A percentile compares a stretch with the other conserved stretches of the same genome.
phyloP scores from a whole-genome alignment of 345 rosid species.

The Lepidium africanum region DNA sequence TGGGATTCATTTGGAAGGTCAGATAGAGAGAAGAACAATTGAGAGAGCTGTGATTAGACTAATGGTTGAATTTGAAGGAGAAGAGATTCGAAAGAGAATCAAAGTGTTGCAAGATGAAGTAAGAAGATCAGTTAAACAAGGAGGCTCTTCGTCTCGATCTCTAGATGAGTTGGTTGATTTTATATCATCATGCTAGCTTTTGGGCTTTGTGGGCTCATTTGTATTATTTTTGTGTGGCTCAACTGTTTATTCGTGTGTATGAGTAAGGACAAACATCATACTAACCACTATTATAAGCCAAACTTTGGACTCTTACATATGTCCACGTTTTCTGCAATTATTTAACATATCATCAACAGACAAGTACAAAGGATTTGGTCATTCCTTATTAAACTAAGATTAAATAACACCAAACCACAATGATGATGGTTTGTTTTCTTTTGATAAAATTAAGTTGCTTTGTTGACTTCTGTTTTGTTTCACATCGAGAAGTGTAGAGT shows the following conservation, averaged over 20 bases:
- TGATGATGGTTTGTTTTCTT: not conserved
- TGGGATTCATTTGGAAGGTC: conserved; percentile 71
- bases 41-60: conserved; percentile 47
- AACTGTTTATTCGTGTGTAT: too few relatives aligned
- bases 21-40: conserved; percentile 37
- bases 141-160: conserved; percentile 12
- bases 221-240: too few relatives aligned
- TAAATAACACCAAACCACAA: not conserved
- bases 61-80: conserved; percentile 48
- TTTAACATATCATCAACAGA: not conserved
- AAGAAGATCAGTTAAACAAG: conserved; percentile 17
- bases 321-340: not conserved
- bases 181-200: conserved; percentile 1
- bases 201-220: not conserved
- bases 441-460: not conserved
- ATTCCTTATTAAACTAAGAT: not conserved
- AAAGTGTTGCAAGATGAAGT: conserved; percentile 5
- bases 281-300: not conserved
- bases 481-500: not conserved
- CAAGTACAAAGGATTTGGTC: not conserved
- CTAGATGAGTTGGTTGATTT: conserved; percentile 8
- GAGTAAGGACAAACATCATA: too few relatives aligned
- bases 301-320: not conserved
- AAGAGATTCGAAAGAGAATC: conserved; percentile 18
- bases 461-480: not conserved